Percentiles rank a stretch among this genome's conserved stretches.
These are phyloP conservation scores for Balansia obtecta DNA, from an alignment of 2,329 filamentous ascomycete species.

Conservation along the genomic window DNA sequence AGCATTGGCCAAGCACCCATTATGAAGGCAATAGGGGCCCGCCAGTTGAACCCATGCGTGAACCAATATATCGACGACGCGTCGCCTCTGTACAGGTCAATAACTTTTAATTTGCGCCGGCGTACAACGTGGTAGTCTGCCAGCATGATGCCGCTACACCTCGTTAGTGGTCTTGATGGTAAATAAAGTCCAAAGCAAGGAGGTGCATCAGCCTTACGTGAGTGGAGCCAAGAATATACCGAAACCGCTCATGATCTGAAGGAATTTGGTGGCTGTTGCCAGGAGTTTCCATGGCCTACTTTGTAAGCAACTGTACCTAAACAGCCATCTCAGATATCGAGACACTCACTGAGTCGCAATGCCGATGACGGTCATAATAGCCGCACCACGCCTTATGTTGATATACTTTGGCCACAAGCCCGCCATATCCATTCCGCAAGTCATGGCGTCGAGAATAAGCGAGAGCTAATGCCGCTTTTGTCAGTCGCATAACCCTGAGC, in stretches of 20 bases:
- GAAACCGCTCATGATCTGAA: conserved; percentile 15
- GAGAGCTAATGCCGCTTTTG: conserved; percentile 6
- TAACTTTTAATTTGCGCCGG: conserved; percentile 22
- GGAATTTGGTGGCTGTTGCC: conserved; percentile 15
- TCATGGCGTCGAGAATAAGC: conserved; percentile 33
- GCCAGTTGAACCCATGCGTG: conserved; percentile 22
- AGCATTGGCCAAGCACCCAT: conserved; percentile 17
- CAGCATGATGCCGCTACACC: conserved; percentile 15
- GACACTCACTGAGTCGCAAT: conserved; percentile 15
- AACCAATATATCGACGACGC: conserved; percentile 26
- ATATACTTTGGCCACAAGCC: conserved; percentile 39
- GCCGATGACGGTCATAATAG: conserved; percentile 31
- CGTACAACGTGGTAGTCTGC: conserved; percentile 19
- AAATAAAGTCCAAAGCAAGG: not conserved
- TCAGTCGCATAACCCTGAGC: not conserved
- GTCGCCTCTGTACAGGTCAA: conserved; percentile 21
- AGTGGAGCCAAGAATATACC: conserved; percentile 13
- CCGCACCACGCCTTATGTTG: conserved; percentile 42
- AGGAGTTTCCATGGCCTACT: conserved; percentile 17
- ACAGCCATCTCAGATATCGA: too few species aligned
- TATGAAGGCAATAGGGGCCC: conserved; percentile 20
- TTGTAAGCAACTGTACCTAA: not conserved
- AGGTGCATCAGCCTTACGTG: conserved; percentile 5
- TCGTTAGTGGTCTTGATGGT: conserved; percentile 1
- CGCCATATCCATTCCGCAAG: conserved; percentile 42